phyloP scores from a whole-genome alignment of 768 basidiomycete genomes.

The Pleurotus ostreatus region DNA sequence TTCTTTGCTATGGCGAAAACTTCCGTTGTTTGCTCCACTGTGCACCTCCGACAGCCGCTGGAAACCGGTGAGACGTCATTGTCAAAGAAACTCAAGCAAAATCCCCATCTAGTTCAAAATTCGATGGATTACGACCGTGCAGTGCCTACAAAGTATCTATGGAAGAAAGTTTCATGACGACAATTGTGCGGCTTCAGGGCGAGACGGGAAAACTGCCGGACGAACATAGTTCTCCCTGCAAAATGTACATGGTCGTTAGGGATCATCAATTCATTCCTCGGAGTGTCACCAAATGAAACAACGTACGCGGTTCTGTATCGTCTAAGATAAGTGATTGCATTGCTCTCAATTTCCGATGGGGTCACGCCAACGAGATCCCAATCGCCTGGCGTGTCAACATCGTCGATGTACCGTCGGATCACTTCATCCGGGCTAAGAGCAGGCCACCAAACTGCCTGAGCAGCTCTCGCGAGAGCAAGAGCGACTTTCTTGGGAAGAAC shows the following conservation, averaged over 20 bases:
- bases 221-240: conserved; percentile 63
- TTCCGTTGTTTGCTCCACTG: not conserved
- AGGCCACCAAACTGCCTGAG: conserved; percentile 88
- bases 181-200: conserved; percentile 15
- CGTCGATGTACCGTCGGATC: conserved; percentile 80
- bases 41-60: not conserved
- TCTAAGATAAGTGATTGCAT: conserved; percentile 87
- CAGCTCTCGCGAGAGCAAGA: conserved; percentile 51
- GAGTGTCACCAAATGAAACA: conserved; percentile 10
- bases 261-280: conserved; percentile 10
- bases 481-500: conserved; percentile 75
- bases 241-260: conserved; percentile 15
- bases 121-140: not conserved
- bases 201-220: conserved; percentile 60
- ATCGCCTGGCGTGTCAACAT: conserved; percentile 66
- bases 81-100: not conserved
- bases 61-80: not conserved
- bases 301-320: conserved; percentile 87
- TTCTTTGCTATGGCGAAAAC: not conserved
- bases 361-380: conserved; percentile 81
- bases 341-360: conserved; percentile 79
- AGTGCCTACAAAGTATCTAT: not conserved
- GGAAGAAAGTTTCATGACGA: conserved; percentile 1
- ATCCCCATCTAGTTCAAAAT: not conserved
- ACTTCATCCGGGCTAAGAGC: conserved; percentile 89